These are phyloP conservation scores for Lactifluus volemus DNA, from an alignment of 768 basidiomycete genomes.

Conservation along the genomic window DNA sequence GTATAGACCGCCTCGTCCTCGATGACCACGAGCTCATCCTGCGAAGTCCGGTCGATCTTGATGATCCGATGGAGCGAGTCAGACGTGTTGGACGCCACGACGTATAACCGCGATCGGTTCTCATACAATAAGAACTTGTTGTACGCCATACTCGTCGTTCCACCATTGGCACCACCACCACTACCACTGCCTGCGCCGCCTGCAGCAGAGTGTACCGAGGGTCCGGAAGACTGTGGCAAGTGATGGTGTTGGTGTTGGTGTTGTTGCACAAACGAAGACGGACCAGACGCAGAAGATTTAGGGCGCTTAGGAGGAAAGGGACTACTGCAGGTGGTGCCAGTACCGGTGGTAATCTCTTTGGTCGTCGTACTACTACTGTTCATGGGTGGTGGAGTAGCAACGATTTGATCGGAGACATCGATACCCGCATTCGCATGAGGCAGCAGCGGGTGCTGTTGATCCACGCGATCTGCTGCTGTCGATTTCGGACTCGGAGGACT, in stretches of 20 bases:
- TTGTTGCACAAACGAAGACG: not conserved
- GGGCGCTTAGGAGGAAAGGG: not conserved
- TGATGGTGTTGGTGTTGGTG: not conserved
- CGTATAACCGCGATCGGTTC: conserved; percentile 82
- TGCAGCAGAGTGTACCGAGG: not conserved
- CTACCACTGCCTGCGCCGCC: not conserved
- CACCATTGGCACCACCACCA: not conserved
- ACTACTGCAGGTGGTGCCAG: not conserved
- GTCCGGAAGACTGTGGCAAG: not conserved
- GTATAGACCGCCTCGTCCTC: conserved; percentile 89
- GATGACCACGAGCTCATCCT: conserved; percentile 63
- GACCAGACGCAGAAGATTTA: not conserved
- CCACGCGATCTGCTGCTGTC: not conserved
- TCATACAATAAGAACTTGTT: conserved; percentile 94
- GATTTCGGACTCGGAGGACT: not conserved
- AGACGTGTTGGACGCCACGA: conserved; percentile 84
- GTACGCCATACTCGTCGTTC: conserved; percentile 24
- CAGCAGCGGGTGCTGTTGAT: not conserved
- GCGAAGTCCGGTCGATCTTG: conserved; percentile 84
- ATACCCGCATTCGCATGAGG: not conserved
- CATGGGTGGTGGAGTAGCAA: no score
- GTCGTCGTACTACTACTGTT: not conserved
- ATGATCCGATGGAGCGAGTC: conserved; percentile 86
- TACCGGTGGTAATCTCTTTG: not conserved
- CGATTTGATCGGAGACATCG: not conserved